phyloP scores from a whole-genome alignment of 768 basidiomycete species.

The Termitomyces sp. region DNA sequence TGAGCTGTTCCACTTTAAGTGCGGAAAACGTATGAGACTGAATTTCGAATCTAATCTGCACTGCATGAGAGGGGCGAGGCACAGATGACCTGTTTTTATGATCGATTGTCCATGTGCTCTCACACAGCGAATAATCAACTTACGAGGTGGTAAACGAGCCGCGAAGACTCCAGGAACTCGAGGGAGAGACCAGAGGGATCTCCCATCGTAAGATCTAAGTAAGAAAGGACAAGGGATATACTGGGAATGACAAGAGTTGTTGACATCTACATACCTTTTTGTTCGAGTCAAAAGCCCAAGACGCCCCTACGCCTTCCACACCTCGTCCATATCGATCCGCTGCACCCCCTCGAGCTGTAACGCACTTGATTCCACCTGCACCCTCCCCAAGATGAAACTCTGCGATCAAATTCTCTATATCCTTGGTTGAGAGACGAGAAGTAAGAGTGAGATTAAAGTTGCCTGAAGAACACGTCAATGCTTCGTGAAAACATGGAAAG shows the following conservation, averaged over 20 bases:
- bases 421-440: slow-evolving; percentile 54
- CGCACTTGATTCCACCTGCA: slow-evolving; percentile 68
- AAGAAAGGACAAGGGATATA: background rate
- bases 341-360: slow-evolving; percentile 45
- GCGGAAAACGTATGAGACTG: slow-evolving; percentile 70
- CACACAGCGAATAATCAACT: background rate
- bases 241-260: background rate
- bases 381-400: slow-evolving; percentile 74
- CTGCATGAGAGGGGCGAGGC: slow-evolving; percentile 67
- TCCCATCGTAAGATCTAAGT: slow-evolving; percentile 75
- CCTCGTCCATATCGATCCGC: slow-evolving; percentile 23
- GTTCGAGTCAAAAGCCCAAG: slow-evolving; percentile 77
- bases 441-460: slow-evolving; percentile 12
- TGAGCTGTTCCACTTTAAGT: slow-evolving; percentile 82
- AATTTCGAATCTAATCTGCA: slow-evolving; percentile 69
- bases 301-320: slow-evolving; percentile 35
- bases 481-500: background rate
- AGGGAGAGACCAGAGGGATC: slow-evolving; percentile 59
- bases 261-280: slow-evolving; percentile 39
- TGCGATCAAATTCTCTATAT: slow-evolving; percentile 66
- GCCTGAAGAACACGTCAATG: background rate
- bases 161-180: slow-evolving; percentile 64
- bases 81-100: slow-evolving; percentile 22
- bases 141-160: slow-evolving; percentile 55
- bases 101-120: background rate